These are phyloP conservation scores for Lumnitzera racemosa DNA, from an alignment of 345 rosid genomes.

Conservation along the genomic window DNA sequence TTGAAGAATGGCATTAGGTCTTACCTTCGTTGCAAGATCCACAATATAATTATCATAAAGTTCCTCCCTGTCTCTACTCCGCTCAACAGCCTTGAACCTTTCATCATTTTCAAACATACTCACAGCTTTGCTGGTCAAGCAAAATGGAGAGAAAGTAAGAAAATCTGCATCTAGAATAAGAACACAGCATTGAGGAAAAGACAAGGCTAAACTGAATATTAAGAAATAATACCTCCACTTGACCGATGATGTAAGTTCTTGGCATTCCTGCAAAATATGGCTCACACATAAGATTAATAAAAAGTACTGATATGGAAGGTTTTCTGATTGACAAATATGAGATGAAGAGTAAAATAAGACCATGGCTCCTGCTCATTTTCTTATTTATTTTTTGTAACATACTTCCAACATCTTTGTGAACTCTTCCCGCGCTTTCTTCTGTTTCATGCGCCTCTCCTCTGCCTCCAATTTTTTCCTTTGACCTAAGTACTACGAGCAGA, in stretches of 20 bases:
- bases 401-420: slow-evolving; percentile 94
- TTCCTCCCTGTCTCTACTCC: slow-evolving; percentile 81
- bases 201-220: neutral
- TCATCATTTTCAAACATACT: slow-evolving; percentile 87
- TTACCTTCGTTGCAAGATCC: slow-evolving; percentile 94
- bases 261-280: slow-evolving; percentile 58
- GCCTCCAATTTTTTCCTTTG: slow-evolving; percentile 94
- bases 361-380: too few relatives aligned
- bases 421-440: slow-evolving; percentile 91
- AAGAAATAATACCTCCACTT: slow-evolving; percentile 67
- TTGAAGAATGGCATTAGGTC: neutral
- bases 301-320: neutral
- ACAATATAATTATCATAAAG: slow-evolving; percentile 78
- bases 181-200: neutral
- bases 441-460: slow-evolving; percentile 89
- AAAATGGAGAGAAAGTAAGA: slow-evolving; percentile 15
- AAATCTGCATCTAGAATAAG: neutral
- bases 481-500: slow-evolving; percentile 66
- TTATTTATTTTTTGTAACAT: slow-evolving; percentile 13
- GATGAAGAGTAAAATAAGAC: neutral
- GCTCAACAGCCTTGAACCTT: slow-evolving; percentile 91
- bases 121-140: slow-evolving; percentile 67
- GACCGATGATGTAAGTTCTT: slow-evolving; percentile 72
- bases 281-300: slow-evolving; percentile 10
- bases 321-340: neutral